These are phyloP conservation scores for Xylaria sp. DNA, from an alignment of 2,329 filamentous ascomycete genomes.

Conservation along the genomic window DNA sequence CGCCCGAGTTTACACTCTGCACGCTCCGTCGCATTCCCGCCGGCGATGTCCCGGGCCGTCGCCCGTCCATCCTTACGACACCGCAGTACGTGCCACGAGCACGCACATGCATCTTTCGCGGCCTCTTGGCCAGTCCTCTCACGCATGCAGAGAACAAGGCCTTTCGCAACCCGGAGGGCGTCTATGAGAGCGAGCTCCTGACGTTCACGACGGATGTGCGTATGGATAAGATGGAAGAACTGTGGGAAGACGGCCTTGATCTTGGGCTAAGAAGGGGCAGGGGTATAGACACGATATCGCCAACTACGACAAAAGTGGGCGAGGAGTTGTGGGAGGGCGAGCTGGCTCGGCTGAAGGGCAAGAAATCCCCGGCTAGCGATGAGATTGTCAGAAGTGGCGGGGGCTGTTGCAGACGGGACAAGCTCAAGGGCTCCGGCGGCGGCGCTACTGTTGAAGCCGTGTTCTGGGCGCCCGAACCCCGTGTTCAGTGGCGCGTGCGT, in stretches of 20 bases:
- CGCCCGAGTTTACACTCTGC: conserved; percentile 47
- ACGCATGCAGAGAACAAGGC: conserved; percentile 68
- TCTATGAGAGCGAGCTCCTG: conserved; percentile 70
- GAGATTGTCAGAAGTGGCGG: conserved; percentile 22
- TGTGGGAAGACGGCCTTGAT: conserved; percentile 41
- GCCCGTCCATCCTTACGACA: conserved; percentile 28
- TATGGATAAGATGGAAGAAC: conserved; percentile 75
- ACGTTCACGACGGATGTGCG: conserved; percentile 83
- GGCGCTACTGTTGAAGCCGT: conserved; percentile 68
- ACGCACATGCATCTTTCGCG: conserved; percentile 78
- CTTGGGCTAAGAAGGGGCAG: conserved; percentile 5
- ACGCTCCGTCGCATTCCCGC: conserved; percentile 40
- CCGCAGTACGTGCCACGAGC: conserved; percentile 49
- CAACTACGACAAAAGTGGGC: conserved; percentile 38
- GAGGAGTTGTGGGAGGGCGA: conserved; percentile 21
- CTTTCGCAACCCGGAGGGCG: conserved; percentile 58
- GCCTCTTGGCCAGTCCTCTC: conserved; percentile 72
- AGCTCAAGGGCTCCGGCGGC: conserved; percentile 47
- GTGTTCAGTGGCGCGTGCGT: conserved; percentile 79
- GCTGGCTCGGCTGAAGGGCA: conserved; percentile 7
- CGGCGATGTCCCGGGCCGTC: neutral
- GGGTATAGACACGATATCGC: conserved; percentile 29
- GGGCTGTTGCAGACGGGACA: conserved; percentile 17
- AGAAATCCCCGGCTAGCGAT: conserved; percentile 26
- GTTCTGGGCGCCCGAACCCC: conserved; percentile 62